These are phyloP conservation scores for Dichomitus squalens DNA, from an alignment of 1,284 basidiomycete species.

Conservation along the genomic window DNA sequence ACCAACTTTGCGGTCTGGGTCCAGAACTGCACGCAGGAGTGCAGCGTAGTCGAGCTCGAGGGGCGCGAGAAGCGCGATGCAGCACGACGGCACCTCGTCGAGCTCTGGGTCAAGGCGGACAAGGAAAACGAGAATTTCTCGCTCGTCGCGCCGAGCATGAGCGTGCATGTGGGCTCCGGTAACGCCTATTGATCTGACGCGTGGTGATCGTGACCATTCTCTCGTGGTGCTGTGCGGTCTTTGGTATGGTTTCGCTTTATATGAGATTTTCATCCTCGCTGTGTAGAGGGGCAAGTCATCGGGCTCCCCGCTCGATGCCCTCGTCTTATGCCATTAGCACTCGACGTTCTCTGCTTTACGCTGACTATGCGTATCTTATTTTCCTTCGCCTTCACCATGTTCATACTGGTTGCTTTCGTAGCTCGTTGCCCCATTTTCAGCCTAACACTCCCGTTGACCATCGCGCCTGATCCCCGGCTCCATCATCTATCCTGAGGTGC, in stretches of 20 bases:
- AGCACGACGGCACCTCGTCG: slow-evolving; percentile 24
- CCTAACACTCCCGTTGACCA: too few relatives aligned
- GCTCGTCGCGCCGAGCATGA: slow-evolving; percentile 17
- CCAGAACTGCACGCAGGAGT: slow-evolving; percentile 27
- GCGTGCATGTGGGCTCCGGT: slow-evolving; percentile 7
- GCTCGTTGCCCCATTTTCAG: too few relatives aligned
- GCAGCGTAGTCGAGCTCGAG: slow-evolving; percentile 25
- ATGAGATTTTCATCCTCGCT: too few relatives aligned
- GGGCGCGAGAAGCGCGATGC: slow-evolving; percentile 22
- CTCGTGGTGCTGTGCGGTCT: neutral
- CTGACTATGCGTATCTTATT: too few relatives aligned
- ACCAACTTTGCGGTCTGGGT: slow-evolving; percentile 29
- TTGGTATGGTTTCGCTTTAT: neutral
- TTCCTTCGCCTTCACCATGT: too few relatives aligned
- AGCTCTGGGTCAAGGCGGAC: slow-evolving; percentile 25
- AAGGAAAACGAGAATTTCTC: slow-evolving; percentile 15
- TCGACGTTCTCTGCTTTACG: too few relatives aligned
- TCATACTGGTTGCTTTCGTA: too few relatives aligned
- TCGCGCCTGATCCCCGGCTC: too few relatives aligned
- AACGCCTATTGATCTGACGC: neutral
- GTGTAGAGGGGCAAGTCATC: too few relatives aligned
- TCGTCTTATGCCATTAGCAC: too few relatives aligned
- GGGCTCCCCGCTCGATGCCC: too few relatives aligned
- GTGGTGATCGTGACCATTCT: neutral
- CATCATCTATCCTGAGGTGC: too few relatives aligned